Percentiles rank a stretch among this genome's conserved stretches.
These are phyloP conservation scores for Epichloe baconii DNA, from an alignment of 2,329 filamentous ascomycete species.

Conservation along the genomic window DNA sequence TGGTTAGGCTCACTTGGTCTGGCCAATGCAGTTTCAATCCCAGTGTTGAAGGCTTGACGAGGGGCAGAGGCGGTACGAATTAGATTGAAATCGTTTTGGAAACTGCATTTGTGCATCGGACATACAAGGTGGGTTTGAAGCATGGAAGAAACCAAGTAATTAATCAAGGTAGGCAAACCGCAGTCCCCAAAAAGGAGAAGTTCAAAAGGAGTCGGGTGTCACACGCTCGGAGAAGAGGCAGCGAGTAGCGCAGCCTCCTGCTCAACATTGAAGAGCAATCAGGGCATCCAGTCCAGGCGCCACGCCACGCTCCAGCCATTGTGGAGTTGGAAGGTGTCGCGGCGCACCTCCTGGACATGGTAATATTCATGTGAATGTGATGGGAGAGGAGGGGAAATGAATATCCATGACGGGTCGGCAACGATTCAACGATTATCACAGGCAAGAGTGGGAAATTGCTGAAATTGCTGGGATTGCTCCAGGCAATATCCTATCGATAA, in stretches of 20 bases:
- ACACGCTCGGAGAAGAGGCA: neutral
- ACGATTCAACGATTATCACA: no score
- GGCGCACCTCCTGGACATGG: neutral
- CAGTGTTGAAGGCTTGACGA: no score
- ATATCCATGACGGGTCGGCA: no score
- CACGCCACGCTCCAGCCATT: neutral
- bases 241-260: neutral
- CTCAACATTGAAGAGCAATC: neutral
- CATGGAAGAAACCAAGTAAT: neutral
- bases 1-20: neutral
- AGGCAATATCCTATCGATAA: no score
- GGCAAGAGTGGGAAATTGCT: no score
- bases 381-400: neutral
- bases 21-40: no score
- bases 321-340: neutral
- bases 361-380: neutral
- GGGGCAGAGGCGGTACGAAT: neutral
- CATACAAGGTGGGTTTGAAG: neutral
- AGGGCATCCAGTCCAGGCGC: neutral
- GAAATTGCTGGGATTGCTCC: no score
- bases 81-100: no score
- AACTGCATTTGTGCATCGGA: no score
- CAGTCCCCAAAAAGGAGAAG: neutral
- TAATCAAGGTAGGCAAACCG: neutral
- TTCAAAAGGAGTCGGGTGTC: neutral